These are phyloP conservation scores for Bipolaris victoriae DNA, from an alignment of 2,329 filamentous ascomycete genomes.

Conservation along the genomic window DNA sequence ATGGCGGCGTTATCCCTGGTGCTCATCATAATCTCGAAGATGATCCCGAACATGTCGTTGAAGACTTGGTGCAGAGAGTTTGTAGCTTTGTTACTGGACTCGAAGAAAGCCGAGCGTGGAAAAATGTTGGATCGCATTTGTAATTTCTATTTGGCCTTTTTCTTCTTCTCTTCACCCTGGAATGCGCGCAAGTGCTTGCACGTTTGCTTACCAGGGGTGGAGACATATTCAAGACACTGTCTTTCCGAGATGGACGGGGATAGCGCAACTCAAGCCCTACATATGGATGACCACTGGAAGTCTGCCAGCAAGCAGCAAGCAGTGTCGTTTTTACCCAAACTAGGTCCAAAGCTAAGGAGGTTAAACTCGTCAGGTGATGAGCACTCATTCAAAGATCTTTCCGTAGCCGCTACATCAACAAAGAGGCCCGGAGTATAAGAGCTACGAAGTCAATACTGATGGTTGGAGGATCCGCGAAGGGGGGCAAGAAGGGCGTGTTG, in stretches of 20 bases:
- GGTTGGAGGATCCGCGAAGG: too few species aligned
- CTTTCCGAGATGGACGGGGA: neutral
- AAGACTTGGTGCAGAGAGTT: slow-evolving; percentile 59
- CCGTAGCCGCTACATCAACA: too few species aligned
- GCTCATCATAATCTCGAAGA: slow-evolving; percentile 60
- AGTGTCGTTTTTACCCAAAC: neutral
- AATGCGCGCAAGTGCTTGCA: neutral
- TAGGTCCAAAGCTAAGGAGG: neutral
- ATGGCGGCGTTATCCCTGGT: slow-evolving; percentile 57
- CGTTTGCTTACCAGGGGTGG: neutral
- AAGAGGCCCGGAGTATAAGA: too few species aligned
- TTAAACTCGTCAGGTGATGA: neutral
- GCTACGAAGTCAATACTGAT: too few species aligned
- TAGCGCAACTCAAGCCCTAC: neutral
- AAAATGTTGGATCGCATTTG: slow-evolving; percentile 1
- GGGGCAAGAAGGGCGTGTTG: too few species aligned
- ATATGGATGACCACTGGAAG: neutral
- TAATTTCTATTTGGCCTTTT: neutral
- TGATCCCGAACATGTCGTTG: slow-evolving; percentile 54
- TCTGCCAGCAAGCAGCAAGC: neutral
- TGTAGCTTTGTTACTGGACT: slow-evolving; percentile 54
- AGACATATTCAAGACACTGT: neutral
- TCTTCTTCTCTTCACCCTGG: too few species aligned
- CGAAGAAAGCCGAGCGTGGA: slow-evolving; percentile 8
- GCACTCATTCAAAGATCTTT: too few species aligned